Percentiles rank a stretch among this genome's conserved stretches.
Evolutionary conservation across 192 early-diverging fungal genomes (phyloP).

Genomic region (Coemansia sp.): DNA sequence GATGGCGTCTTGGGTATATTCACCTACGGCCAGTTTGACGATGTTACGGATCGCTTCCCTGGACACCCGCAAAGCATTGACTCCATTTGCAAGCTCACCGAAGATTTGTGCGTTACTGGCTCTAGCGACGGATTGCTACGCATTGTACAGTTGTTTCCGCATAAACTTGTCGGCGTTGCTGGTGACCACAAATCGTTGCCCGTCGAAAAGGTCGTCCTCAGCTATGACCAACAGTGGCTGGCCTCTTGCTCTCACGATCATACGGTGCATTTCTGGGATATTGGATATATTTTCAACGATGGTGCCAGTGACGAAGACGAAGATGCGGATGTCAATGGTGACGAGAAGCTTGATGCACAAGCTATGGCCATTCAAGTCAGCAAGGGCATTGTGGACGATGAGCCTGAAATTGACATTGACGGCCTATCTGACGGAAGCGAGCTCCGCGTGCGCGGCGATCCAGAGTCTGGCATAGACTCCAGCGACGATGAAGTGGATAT

Average conservation of each 20-base stretch:
- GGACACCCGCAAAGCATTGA: slow-evolving; percentile 95
- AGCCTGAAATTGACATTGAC: slow-evolving; percentile 48
- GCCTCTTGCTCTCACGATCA: slow-evolving; percentile 88
- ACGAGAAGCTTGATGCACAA: slow-evolving; percentile 37
- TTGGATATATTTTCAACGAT: slow-evolving; percentile 63
- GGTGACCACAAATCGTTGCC: slow-evolving; percentile 91
- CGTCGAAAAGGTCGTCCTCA: slow-evolving; percentile 79
- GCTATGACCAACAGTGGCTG: slow-evolving; percentile 73
- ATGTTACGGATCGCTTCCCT: slow-evolving; percentile 90
- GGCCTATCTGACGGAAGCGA: slow-evolving; percentile 47
- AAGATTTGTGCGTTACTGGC: slow-evolving; percentile 86
- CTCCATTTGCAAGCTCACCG: slow-evolving; percentile 80
- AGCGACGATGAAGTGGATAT: neutral
- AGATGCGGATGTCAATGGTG: slow-evolving; percentile 1
- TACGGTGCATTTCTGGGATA: slow-evolving; percentile 88
- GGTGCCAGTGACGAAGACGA: slow-evolving; percentile 54
- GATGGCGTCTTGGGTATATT: slow-evolving; percentile 88
- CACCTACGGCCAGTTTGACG: slow-evolving; percentile 89
- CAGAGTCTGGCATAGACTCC: slow-evolving; percentile 9
- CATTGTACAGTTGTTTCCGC: slow-evolving; percentile 87
- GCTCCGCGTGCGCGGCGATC: slow-evolving; percentile 7
- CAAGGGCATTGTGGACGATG: slow-evolving; percentile 33
- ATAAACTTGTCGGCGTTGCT: slow-evolving; percentile 85
- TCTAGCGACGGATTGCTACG: slow-evolving; percentile 90
- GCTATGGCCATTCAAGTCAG: slow-evolving; percentile 49